A percentile compares a stretch with the other conserved stretches of the same genome.
Conservation (phyloP, 768 basidiomycete species). For the Podaxis sp. region DNA sequence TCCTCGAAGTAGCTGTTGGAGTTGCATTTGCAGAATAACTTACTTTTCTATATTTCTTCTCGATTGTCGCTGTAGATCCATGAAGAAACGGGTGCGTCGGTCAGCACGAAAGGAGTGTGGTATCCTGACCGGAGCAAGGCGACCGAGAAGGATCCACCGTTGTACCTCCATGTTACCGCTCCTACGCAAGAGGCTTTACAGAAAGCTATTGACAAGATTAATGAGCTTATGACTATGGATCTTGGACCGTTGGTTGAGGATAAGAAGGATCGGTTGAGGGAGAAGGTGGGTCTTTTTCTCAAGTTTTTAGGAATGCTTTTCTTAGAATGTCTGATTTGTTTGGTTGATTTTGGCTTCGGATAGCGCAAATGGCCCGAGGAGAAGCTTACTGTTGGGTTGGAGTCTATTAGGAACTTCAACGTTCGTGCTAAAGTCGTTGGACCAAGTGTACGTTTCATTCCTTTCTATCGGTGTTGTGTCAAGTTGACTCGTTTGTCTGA, state of each 20-base stretch:
- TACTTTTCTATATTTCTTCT: not conserved
- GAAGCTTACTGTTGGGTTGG: conserved; percentile 77
- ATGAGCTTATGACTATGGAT: conserved; percentile 61
- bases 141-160: conserved; percentile 80
- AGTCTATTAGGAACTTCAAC: conserved; percentile 87
- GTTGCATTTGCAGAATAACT: too few relatives aligned
- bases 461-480: not conserved
- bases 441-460: conserved; percentile 53
- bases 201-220: conserved; percentile 56
- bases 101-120: conserved; percentile 89
- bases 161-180: conserved; percentile 87
- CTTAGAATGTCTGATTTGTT: not conserved
- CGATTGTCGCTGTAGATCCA: conserved; percentile 53
- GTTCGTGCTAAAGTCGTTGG: conserved; percentile 92
- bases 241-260: conserved; percentile 66
- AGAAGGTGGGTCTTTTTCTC: conserved; percentile 19
- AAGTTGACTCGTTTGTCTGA: not conserved
- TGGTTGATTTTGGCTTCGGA: not conserved
- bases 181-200: conserved; percentile 54
- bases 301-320: too few relatives aligned
- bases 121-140: conserved; percentile 86
- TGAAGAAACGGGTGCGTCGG: conserved; percentile 82
- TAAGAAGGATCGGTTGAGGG: conserved; percentile 57
- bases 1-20: not conserved
- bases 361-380: conserved; percentile 94